phyloP scores from a whole-genome alignment of 805 yeast species.

The Metschnikowia baotianmanensis region DNA sequence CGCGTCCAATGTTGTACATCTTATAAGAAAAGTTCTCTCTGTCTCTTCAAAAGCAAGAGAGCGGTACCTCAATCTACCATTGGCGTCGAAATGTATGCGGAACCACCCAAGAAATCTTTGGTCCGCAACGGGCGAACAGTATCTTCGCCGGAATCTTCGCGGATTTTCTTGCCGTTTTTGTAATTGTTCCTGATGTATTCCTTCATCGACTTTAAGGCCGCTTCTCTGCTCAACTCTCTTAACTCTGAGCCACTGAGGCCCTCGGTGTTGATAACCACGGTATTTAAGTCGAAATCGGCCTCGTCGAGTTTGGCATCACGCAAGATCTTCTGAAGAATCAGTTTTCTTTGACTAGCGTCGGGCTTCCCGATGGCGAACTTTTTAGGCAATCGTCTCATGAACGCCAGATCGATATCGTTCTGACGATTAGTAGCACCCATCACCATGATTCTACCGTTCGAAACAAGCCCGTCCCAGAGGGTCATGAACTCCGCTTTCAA shows the following conservation, averaged over 20 bases:
- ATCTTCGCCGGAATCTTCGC: constrained; percentile 31
- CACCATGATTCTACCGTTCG: constrained; percentile 78
- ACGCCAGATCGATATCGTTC: constrained; percentile 87
- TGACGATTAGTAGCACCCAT: constrained; percentile 96
- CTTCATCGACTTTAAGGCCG: constrained; percentile 84
- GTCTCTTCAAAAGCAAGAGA: too few relatives aligned
- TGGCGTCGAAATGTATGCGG: constrained; percentile 12
- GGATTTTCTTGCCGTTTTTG: constrained; percentile 27
- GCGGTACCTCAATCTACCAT: constrained; percentile 16
- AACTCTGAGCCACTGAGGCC: constrained; percentile 88
- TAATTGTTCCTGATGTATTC: constrained; percentile 72
- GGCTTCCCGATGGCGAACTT: constrained; percentile 80
- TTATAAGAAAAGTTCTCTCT: not conserved
- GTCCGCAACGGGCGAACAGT: constrained; percentile 63
- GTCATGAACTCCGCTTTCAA: constrained; percentile 97
- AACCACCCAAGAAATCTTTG: constrained; percentile 54
- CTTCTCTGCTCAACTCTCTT: constrained; percentile 88
- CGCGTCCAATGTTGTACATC: too few relatives aligned
- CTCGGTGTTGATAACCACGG: constrained; percentile 59
- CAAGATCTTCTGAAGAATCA: constrained; percentile 68
- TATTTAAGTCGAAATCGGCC: constrained; percentile 53
- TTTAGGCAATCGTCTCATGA: constrained; percentile 90
- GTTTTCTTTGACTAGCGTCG: constrained; percentile 57
- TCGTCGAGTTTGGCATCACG: constrained; percentile 60
- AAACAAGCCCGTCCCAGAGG: constrained; percentile 87